Evolutionary conservation across 805 yeast species (phyloP), one percentile per base, ranked within the genome.

Genomic region (Wickerhamomyces canadensis): DNA sequence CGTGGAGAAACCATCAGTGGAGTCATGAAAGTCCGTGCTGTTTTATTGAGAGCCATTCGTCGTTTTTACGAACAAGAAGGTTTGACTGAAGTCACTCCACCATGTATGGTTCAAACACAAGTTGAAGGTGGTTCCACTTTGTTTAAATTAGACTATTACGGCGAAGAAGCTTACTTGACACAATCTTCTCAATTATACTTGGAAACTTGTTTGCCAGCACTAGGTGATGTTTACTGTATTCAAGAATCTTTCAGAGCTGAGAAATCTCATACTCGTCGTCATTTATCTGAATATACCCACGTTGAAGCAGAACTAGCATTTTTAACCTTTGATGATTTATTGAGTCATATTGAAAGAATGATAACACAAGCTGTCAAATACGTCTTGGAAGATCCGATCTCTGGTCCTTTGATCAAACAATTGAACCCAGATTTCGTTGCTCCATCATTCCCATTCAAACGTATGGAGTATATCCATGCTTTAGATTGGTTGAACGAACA

Each of bases 231-330:
- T 41, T 93, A 79, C 76, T 85, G 96, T 73, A 77, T 93, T 52
- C 98, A 93, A 67, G 99, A 93, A 68, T 88, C 97, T 10, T 93
- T 93, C 84, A 81, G 99, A 64, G 99, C 99, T 45, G 99, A 93
- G 71, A 86, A 88, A 62, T 88, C 97, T 14, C 98, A 94, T 67
- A 93, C 99, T 40, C 84, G 99, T 71, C 86, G 99, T 71, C 99
- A 93, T 65, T 72, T 93, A 61, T 77, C 89, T 44, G 99, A 93
- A 68, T 93, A 87, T 68, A 93, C 99, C 19, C 99, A 93, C 61
- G 78, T 93, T 52, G 99, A 93, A 72, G 84, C 89, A 34, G 99
- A 93, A 72, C 72, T 93, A 55, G 88, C 84, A 7, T 93, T 93
- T 68, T 55, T 93, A 51, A 66, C 76, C 25, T 94, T 93, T 59